Percentiles rank a stretch among this genome's conserved stretches.
These are phyloP conservation scores for Aspergillus sp. DNA, from an alignment of 2,329 filamentous ascomycete genomes.

Conservation along the genomic window DNA sequence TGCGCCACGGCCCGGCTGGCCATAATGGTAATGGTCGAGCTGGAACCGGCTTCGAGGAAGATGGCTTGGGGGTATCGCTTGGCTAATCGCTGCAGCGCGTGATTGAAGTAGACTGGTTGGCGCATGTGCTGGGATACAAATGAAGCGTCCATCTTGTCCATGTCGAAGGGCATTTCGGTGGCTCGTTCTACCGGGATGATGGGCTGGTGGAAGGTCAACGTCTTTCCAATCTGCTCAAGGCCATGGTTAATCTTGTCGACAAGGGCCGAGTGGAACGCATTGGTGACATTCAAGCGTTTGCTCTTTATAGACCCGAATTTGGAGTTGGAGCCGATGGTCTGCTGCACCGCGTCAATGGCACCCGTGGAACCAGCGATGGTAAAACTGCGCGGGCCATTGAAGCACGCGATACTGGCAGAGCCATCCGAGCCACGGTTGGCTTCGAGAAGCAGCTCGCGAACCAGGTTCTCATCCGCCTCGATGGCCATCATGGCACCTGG, in stretches of 20 bases:
- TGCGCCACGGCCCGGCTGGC: slow-evolving; percentile 15
- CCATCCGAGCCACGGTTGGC: not conserved
- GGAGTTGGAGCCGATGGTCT: no score
- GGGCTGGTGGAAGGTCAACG: no score
- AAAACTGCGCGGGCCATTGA: slow-evolving; percentile 44
- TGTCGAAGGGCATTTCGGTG: slow-evolving; percentile 4
- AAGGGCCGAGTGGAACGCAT: slow-evolving; percentile 49
- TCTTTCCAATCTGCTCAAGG: slow-evolving; percentile 22
- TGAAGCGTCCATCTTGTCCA: no score
- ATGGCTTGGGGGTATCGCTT: slow-evolving; percentile 15
- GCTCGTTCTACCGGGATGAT: slow-evolving; percentile 24
- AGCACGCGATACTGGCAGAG: slow-evolving; percentile 43
- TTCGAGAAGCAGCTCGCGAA: not conserved
- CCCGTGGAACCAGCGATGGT: slow-evolving; percentile 39
- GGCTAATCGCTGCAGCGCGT: slow-evolving; percentile 42
- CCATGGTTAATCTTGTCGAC: slow-evolving; percentile 33
- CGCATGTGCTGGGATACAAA: slow-evolving; percentile 35
- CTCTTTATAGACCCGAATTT: no score
- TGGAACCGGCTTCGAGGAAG: slow-evolving; percentile 46
- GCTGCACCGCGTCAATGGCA: slow-evolving; percentile 27
- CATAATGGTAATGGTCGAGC: slow-evolving; percentile 27
- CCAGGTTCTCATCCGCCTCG: slow-evolving; percentile 23
- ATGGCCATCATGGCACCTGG: slow-evolving; percentile 34
- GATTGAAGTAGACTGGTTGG: slow-evolving; percentile 47
- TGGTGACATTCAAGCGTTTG: slow-evolving; percentile 39